Percentiles rank a stretch among this genome's conserved stretches.
Conservation (phyloP, 2,329 filamentous ascomycete species). For the Acephala macrosclerotiorum region DNA sequence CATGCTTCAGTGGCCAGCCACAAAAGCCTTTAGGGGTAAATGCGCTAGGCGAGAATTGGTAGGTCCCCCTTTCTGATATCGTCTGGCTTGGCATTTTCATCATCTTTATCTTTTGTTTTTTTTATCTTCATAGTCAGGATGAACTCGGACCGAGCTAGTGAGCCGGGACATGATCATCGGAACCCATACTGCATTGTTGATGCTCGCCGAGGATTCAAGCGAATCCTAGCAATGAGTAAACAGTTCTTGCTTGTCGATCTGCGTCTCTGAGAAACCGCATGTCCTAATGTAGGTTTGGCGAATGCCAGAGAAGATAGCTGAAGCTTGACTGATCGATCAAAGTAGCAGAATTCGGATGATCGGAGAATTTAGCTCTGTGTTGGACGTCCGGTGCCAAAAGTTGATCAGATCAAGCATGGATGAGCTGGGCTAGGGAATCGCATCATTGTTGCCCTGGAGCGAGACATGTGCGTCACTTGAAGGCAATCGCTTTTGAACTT, state of each 20-base stretch:
- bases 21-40: neutral
- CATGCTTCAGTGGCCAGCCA: neutral
- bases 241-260: neutral
- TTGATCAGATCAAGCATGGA: neutral
- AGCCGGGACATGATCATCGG: conserved; percentile 3
- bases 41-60: neutral
- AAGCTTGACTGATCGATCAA: neutral
- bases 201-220: neutral
- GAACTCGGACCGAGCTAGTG: neutral
- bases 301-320: neutral
- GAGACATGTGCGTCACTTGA: conserved; percentile 1
- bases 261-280: conserved; percentile 1
- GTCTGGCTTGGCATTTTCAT: neutral
- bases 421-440: neutral
- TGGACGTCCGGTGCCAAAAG: neutral
- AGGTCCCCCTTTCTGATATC: conserved; percentile 1
- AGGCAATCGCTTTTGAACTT: neutral
- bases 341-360: neutral
- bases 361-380: neutral
- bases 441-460: neutral
- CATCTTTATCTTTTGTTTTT: neutral
- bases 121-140: neutral
- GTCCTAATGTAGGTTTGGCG: conserved; percentile 5
- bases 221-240: neutral
- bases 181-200: neutral